Conservation (phyloP, 805 yeast genomes). For the Lipomyces oligophaga region DNA sequence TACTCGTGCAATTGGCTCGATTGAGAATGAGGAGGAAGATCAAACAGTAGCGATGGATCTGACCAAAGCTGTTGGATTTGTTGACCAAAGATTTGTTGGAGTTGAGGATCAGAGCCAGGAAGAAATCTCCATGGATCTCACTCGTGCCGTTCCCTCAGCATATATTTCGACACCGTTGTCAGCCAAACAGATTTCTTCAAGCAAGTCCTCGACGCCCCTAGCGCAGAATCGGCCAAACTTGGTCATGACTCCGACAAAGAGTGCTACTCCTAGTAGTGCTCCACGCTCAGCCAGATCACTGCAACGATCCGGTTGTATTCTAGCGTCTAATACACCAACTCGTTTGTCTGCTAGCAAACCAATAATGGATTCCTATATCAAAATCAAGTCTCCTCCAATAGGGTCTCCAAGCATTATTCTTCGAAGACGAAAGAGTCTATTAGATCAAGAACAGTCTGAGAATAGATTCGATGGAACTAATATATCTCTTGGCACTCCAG, state of each 20-base stretch:
- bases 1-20: conserved; percentile 27
- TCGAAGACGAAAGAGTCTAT: conserved; percentile 14
- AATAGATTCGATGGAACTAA: conserved; percentile 15
- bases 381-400: too few species aligned
- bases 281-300: too few species aligned
- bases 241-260: too few species aligned
- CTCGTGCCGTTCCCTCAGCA: conserved; percentile 18
- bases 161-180: neutral
- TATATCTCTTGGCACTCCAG: conserved; percentile 24
- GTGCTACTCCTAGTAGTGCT: too few species aligned
- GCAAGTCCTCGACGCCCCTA: too few species aligned
- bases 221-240: too few species aligned
- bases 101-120: neutral
- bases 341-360: too few species aligned
- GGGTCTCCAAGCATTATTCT: neutral
- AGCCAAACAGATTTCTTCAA: neutral
- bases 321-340: too few species aligned
- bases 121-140: conserved; percentile 22
- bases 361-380: too few species aligned
- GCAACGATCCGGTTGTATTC: too few species aligned
- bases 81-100: neutral
- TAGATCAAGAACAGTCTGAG: conserved; percentile 4
- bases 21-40: conserved; percentile 3
- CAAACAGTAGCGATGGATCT: conserved; percentile 17
- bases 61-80: conserved; percentile 15